These are phyloP conservation scores for Termitomyces titanicus DNA, from an alignment of 768 basidiomycete species.

Conservation along the genomic window DNA sequence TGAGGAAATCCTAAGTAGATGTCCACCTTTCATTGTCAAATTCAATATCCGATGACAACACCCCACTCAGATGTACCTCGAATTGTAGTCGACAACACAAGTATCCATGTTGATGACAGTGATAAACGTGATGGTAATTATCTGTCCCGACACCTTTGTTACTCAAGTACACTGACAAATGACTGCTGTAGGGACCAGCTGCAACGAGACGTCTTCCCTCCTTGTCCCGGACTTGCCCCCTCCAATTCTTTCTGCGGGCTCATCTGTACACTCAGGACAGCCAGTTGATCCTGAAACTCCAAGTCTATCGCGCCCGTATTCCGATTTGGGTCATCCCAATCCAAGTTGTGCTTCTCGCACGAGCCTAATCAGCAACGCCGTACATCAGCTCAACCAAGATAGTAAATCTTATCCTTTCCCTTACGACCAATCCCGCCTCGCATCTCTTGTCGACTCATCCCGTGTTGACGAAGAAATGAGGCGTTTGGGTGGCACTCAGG, in stretches of 20 bases:
- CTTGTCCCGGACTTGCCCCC: conserved; percentile 56
- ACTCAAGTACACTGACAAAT: conserved; percentile 23
- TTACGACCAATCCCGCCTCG: conserved; percentile 72
- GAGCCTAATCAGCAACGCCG: no score
- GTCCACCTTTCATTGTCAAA: no score
- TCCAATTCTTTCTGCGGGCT: conserved; percentile 67
- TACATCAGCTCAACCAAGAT: no score
- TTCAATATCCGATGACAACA: no score
- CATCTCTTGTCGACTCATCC: conserved; percentile 89
- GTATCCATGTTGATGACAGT: no score
- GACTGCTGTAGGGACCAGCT: conserved; percentile 28
- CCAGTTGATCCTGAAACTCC: conserved; percentile 49
- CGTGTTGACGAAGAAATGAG: conserved; percentile 55
- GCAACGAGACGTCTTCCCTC: conserved; percentile 27
- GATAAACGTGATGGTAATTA: no score
- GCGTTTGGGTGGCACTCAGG: conserved; percentile 66
- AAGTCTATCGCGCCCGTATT: no score
- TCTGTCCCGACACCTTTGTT: no score
- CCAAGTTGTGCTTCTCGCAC: no score
- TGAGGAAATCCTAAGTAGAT: no score
- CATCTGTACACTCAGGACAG: conserved; percentile 34
- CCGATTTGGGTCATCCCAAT: no score
- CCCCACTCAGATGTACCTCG: no score
- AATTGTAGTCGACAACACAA: background rate
- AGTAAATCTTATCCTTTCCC: conserved; percentile 49